A percentile compares a stretch with the other conserved stretches of the same genome.
These are phyloP conservation scores for Coprinopsis cinerea DNA, from an alignment of 768 basidiomycete genomes.

Conservation along the genomic window DNA sequence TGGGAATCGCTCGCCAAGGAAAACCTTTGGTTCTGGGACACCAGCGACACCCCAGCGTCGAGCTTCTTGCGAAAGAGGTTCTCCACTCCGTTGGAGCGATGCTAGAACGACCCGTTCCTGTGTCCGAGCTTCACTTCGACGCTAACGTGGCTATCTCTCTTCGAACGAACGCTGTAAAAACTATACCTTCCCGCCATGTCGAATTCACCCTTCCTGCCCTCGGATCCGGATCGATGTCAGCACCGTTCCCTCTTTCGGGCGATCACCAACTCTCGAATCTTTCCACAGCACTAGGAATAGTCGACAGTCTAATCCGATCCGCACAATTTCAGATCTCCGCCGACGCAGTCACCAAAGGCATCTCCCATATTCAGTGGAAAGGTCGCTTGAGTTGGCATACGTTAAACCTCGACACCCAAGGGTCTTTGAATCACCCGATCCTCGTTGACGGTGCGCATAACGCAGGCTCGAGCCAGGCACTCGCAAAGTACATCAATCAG, in stretches of 20 bases:
- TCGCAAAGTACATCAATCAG: constrained; percentile 2
- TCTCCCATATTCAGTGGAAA: constrained; percentile 62
- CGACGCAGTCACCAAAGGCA: constrained; percentile 48
- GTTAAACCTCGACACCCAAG: constrained; percentile 18
- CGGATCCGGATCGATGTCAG: constrained; percentile 31
- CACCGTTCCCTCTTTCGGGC: constrained; percentile 66
- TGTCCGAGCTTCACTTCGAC: constrained; percentile 38
- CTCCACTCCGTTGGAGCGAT: constrained; percentile 39
- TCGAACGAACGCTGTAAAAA: neutral
- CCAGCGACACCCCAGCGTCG: constrained; percentile 51
- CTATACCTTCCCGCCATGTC: constrained; percentile 34
- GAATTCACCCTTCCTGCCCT: constrained; percentile 39
- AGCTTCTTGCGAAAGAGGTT: constrained; percentile 39
- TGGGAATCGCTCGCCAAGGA: constrained; percentile 63
- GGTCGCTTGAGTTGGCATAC: constrained; percentile 76
- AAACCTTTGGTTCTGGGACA: constrained; percentile 61
- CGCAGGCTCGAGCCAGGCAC: constrained; percentile 21
- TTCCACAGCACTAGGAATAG: constrained; percentile 56
- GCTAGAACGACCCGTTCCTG: constrained; percentile 31
- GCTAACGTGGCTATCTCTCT: constrained; percentile 22
- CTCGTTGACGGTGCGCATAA: constrained; percentile 97
- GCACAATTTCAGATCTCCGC: constrained; percentile 44
- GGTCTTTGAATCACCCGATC: constrained; percentile 27
- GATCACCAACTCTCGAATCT: constrained; percentile 83
- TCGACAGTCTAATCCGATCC: constrained; percentile 34